Evolutionary conservation across 1,139 yeast genomes (phyloP), one percentile per base, ranked within the genome.

Genomic region (Pichia inconspicua): DNA sequence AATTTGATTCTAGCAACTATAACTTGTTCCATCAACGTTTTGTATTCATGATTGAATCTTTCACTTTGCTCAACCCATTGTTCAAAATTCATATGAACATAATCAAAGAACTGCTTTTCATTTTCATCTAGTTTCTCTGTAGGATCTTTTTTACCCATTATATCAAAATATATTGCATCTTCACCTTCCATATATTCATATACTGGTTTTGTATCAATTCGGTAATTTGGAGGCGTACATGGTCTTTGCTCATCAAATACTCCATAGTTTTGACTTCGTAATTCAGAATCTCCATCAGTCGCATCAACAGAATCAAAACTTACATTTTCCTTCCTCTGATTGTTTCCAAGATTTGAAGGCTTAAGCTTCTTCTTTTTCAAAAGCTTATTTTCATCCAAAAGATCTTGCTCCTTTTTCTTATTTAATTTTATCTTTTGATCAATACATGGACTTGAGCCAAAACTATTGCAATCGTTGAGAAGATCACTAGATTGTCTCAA

Each of bases 51-150:
- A 19, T 58, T 54, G 36, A 72, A 56, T 4, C 50, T 38, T 9
- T 66, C 60, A 1, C 75, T 74, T 27, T 63, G 59, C 4, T 53
- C 45, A 10, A 65, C 53, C 77, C 78, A 74, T 27, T 66, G 65
- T 6, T 58, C 55, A 17, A 71, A 58, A 3, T 64, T 53, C 48
- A 59, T 51, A 27, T 58, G 56, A 0, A 67, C 61, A 40, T 61
- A 56, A 2, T 61, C 56, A n/a, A 61, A 40, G 30, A 58, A 53
- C 15, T 49, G 51, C 17, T 46, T 41, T 22, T 58, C 59, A 31
- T 52, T 51, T 1, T 37, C 47, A 32, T 53, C 48, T 12, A 52
- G 36, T 40, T 48, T 48, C 11, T 43, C 44, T 7, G 32, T 31
- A 2, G 25, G 39, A 19, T 44, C 43, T 8, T 44, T 19, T 22